Base-by-base conservation (phyloP, 164 flowering plant genomes). In the Cinnamomum chago region DNA sequence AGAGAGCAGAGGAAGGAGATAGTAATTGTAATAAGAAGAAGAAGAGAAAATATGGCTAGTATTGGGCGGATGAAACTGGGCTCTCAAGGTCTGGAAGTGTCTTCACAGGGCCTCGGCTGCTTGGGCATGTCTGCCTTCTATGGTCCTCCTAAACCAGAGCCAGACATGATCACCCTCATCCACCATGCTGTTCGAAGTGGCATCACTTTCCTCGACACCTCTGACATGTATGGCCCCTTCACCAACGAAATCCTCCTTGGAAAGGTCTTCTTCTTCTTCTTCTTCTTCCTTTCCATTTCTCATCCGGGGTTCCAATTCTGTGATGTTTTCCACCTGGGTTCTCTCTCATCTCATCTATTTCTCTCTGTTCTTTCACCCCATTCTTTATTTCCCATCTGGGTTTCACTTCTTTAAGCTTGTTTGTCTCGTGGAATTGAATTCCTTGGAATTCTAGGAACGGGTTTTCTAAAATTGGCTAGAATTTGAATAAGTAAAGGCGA, bases 101-200 rank as follows among this genome's bases (percentile, higher is more conserved):
- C 83, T 6, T 65, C 33, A 9, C 82, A 80, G 52, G 82, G 82
- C 23, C 69, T 80, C 50, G 82, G 82, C 22, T 82, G 83, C 62
- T 75, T 80, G 83, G 81, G 84, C 66, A 82, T 84, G 84, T 80
- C 84, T 14, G 72, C 82, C 18, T 71, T 68, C 73, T 72, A 62
- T 18, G 74, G 74, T 0, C 74, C 74, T 22, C 23, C 74, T 0
- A 62, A 72, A 35, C 74, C 74, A n/a, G 74, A 72, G 20, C 9
- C 22, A 0, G 75, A 73, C 28, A 73, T 73, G 75, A 64, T 64
- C 20, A 0, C 13, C 0, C 27, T 73, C 75, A 73, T 73, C 68
- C 75, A 62, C 17, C 75, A 73, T 64, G 75, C 75, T 51, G 23
- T 64, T 9, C 0, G 14, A 5, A 23, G 22, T 11, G 73, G 73